phyloP scores from a whole-genome alignment of 2,329 filamentous ascomycete genomes.

The Penicillium sp. region DNA sequence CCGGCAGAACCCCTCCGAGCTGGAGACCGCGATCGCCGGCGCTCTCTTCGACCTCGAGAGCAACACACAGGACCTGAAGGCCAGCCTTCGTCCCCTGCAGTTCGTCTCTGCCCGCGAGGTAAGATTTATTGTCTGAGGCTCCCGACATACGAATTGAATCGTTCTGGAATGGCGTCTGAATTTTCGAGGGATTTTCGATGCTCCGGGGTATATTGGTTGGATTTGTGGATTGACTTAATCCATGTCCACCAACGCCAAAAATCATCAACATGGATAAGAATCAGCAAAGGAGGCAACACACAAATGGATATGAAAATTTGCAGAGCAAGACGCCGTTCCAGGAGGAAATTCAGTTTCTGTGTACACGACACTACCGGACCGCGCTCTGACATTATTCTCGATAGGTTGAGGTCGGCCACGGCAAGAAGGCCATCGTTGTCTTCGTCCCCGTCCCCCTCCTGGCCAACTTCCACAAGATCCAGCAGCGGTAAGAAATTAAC shows the following conservation, averaged over 20 bases:
- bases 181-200: slow-evolving; percentile 13
- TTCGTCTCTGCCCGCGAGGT: slow-evolving; percentile 99
- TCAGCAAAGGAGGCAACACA: not conserved
- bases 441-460: slow-evolving; percentile 99
- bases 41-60: slow-evolving; percentile 99
- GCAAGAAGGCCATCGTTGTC: slow-evolving; percentile 99
- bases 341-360: slow-evolving; percentile 8
- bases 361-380: slow-evolving; percentile 11
- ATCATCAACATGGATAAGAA: not conserved
- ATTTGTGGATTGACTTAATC: slow-evolving; percentile 14
- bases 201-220: slow-evolving; percentile 14
- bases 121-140: slow-evolving; percentile 49
- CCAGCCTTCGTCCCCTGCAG: slow-evolving; percentile 93
- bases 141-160: slow-evolving; percentile 12
- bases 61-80: slow-evolving; percentile 98
- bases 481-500: slow-evolving; percentile 82
- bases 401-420: slow-evolving; percentile 99
- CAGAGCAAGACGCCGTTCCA: slow-evolving; percentile 9
- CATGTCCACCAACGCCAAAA: slow-evolving; percentile 7
- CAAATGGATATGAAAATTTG: not conserved
- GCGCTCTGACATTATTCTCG: slow-evolving; percentile 36
- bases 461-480: slow-evolving; percentile 97
- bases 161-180: slow-evolving; percentile 18
- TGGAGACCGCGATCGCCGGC: slow-evolving; percentile 94
- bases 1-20: slow-evolving; percentile 92